phyloP scores from a whole-genome alignment of 805 yeast genomes.

The Maudiozyma turicensis region DNA sequence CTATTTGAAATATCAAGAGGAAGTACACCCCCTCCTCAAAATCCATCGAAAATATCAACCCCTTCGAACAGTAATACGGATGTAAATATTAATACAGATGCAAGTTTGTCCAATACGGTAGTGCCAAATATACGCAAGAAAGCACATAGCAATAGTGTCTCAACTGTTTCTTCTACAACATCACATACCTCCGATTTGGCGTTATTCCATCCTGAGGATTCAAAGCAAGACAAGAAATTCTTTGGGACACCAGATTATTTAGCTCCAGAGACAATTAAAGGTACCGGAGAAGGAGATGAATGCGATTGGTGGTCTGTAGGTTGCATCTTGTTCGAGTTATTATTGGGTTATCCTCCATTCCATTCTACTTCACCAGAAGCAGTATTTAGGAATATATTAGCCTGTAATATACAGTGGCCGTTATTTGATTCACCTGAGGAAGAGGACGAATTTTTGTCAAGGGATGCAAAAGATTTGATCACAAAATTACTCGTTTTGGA shows the following conservation, averaged over 20 bases:
- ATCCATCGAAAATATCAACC: background rate
- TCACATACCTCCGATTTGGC: slow-evolving; percentile 38
- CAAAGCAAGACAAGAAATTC: slow-evolving; percentile 48
- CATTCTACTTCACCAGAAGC: slow-evolving; percentile 69
- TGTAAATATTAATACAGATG: background rate
- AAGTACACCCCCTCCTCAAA: slow-evolving; percentile 21
- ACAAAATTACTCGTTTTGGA: slow-evolving; percentile 49
- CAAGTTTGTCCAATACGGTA: background rate
- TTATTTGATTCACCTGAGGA: slow-evolving; percentile 38
- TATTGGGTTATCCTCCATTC: slow-evolving; percentile 93
- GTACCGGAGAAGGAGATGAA: slow-evolving; percentile 69
- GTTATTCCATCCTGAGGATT: slow-evolving; percentile 62
- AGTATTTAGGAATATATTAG: slow-evolving; percentile 74
- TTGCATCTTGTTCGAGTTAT: slow-evolving; percentile 83
- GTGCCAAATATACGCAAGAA: background rate
- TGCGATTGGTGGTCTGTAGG: slow-evolving; percentile 93
- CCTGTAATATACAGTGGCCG: slow-evolving; percentile 80
- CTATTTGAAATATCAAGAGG: slow-evolving; percentile 21
- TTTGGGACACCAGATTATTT: slow-evolving; percentile 98
- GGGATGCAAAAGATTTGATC: slow-evolving; percentile 69
- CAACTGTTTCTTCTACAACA: slow-evolving; percentile 2
- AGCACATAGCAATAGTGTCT: slow-evolving; percentile 3
- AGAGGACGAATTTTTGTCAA: slow-evolving; percentile 48
- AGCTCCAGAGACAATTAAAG: slow-evolving; percentile 91
- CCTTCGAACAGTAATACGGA: background rate